phyloP scores from a whole-genome alignment of 2,329 filamentous ascomycete genomes.

The Sodiomyces alkalinus region DNA sequence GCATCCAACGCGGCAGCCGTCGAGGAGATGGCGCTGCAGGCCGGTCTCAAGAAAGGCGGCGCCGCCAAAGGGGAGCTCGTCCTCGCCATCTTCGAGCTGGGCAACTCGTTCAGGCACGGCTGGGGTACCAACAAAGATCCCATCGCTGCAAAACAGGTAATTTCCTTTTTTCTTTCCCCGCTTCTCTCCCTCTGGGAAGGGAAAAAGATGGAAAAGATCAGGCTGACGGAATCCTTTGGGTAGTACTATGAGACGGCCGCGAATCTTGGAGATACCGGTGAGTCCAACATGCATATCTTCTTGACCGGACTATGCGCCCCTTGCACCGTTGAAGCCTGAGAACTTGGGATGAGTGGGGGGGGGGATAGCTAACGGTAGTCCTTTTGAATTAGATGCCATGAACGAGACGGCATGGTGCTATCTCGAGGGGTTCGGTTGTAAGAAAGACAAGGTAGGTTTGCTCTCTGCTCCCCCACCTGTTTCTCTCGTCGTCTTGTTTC shows the following conservation, averaged over 20 bases:
- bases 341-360: neutral
- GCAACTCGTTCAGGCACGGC: slow-evolving; percentile 82
- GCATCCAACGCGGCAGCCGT: slow-evolving; percentile 81
- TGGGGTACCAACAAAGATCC: slow-evolving; percentile 86
- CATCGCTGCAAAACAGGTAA: slow-evolving; percentile 62
- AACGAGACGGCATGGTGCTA: slow-evolving; percentile 96
- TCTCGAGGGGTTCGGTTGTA: slow-evolving; percentile 88
- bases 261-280: slow-evolving; percentile 78
- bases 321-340: slow-evolving; percentile 5
- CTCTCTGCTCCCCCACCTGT: no score
- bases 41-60: slow-evolving; percentile 84
- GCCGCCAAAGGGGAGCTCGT: slow-evolving; percentile 92
- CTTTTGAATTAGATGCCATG: slow-evolving; percentile 60
- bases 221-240: slow-evolving; percentile 17
- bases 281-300: slow-evolving; percentile 13
- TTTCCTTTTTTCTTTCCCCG: no score
- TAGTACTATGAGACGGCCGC: slow-evolving; percentile 97
- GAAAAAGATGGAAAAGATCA: slow-evolving; percentile 9
- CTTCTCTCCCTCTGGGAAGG: slow-evolving; percentile 4
- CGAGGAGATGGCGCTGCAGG: slow-evolving; percentile 70
- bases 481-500: no score
- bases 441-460: slow-evolving; percentile 94
- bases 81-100: slow-evolving; percentile 89
- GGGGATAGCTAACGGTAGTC: slow-evolving; percentile 6
- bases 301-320: neutral